A percentile compares a stretch with the other conserved stretches of the same genome.
Evolutionary conservation across 225 moss, liverwort and hornwort species (phyloP).

Genomic region (Physcomitrellopsis africana): DNA sequence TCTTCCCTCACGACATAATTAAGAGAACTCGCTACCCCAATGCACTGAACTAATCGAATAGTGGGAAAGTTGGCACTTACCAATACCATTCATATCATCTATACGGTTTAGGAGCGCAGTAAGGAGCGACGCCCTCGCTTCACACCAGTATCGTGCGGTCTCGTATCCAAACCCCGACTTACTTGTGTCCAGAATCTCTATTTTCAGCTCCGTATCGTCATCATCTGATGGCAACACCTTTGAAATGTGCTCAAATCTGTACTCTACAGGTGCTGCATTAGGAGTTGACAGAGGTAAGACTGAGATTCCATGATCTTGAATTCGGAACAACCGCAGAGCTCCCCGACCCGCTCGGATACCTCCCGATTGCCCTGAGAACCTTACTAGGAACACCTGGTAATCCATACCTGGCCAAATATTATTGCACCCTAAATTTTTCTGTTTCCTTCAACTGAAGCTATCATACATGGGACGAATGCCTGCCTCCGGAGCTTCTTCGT

Average conservation of each 20-base stretch:
- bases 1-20: no score
- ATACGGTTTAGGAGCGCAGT: slow-evolving; percentile 60
- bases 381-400: slow-evolving; percentile 61
- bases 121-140: slow-evolving; percentile 51
- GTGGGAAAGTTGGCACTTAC: slow-evolving; percentile 17
- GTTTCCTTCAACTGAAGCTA: slow-evolving; percentile 26
- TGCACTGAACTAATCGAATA: not conserved
- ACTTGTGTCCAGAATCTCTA: slow-evolving; percentile 48
- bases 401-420: slow-evolving; percentile 41
- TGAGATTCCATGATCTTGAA: slow-evolving; percentile 46
- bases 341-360: slow-evolving; percentile 42
- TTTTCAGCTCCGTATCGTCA: slow-evolving; percentile 43
- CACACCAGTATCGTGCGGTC: slow-evolving; percentile 49
- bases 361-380: slow-evolving; percentile 19
- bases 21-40: no score
- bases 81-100: slow-evolving; percentile 66
- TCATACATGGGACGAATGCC: slow-evolving; percentile 1
- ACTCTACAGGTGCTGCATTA: slow-evolving; percentile 41
- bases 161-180: slow-evolving; percentile 54
- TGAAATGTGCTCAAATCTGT: slow-evolving; percentile 53
- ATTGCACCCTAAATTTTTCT: slow-evolving; percentile 15
- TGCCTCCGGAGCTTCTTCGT: not conserved
- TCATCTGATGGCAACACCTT: slow-evolving; percentile 53
- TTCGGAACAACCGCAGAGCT: slow-evolving; percentile 45
- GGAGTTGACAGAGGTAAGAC: slow-evolving; percentile 37